A percentile compares a stretch with the other conserved stretches of the same genome.
Evolutionary conservation across 768 basidiomycete species (phyloP).

Genomic region (Lactarius akahatsu): DNA sequence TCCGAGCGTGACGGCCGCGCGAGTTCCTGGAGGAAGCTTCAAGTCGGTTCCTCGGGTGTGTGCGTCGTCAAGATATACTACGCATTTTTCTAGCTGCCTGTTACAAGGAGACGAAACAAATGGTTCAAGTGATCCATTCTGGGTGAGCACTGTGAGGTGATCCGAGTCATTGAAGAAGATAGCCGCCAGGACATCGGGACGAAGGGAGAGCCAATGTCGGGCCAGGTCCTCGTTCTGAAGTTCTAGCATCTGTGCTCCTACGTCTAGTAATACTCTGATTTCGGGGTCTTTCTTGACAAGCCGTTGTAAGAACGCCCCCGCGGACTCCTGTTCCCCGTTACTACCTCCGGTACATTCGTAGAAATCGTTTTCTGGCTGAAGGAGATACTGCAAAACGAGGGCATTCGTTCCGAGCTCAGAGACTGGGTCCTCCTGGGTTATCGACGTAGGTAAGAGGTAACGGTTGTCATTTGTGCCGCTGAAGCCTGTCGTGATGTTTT

Average conservation of each 20-base stretch:
- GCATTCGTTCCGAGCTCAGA: conserved; percentile 51
- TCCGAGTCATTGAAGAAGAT: conserved; percentile 42
- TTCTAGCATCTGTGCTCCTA: conserved; percentile 58
- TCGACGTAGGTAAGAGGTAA: conserved; percentile 38
- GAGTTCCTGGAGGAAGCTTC: conserved; percentile 43
- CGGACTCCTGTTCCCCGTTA: conserved; percentile 23
- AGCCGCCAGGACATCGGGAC: conserved; percentile 38
- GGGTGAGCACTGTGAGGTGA: conserved; percentile 39
- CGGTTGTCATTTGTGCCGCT: conserved; percentile 56
- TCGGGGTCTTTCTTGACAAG: conserved; percentile 40
- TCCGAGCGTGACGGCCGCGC: conserved; percentile 51
- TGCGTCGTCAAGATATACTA: conserved; percentile 54
- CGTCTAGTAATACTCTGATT: conserved; percentile 52
- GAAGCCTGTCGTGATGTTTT: conserved; percentile 46
- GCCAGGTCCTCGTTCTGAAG: conserved; percentile 45
- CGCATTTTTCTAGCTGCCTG: conserved; percentile 39
- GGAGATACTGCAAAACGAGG: conserved; percentile 41
- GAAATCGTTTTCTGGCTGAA: conserved; percentile 42
- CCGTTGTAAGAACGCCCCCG: conserved; percentile 34
- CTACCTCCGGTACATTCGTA: conserved; percentile 34
- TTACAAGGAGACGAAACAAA: conserved; percentile 42
- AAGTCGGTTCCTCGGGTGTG: conserved; percentile 55
- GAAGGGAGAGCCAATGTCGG: conserved; percentile 40
- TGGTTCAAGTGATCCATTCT: conserved; percentile 39
- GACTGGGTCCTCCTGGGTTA: conserved; percentile 40